Percentiles rank a stretch among this genome's conserved stretches.
Evolutionary conservation across 441 rosid genomes (phyloP).

Genomic region (Cnidoscolus chayamansa): DNA sequence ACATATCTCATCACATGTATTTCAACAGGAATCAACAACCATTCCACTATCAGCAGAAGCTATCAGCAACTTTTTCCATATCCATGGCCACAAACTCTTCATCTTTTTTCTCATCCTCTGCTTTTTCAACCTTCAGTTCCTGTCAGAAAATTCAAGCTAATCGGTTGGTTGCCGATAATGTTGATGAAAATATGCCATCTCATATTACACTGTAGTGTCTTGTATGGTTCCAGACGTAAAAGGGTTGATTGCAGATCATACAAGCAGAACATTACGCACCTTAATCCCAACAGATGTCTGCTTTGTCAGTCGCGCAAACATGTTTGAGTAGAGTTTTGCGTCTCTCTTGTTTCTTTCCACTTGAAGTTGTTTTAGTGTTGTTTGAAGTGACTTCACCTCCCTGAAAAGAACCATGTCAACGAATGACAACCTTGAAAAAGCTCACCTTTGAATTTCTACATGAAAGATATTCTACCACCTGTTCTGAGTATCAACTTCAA

Average conservation of each 20-base stretch:
- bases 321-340: conserved; percentile 46
- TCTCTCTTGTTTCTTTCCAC: conserved; percentile 52
- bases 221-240: neutral
- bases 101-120: conserved; percentile 27
- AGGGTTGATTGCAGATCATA: neutral
- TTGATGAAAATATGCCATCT: neutral
- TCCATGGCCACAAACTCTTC: conserved; percentile 27
- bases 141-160: conserved; percentile 23
- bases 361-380: conserved; percentile 45
- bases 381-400: conserved; percentile 49
- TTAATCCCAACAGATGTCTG: conserved; percentile 30
- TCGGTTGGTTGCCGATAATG: neutral
- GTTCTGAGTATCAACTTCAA: conserved; percentile 51
- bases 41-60: conserved; percentile 19
- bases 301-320: conserved; percentile 40
- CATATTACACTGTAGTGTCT: neutral
- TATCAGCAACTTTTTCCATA: conserved; percentile 26
- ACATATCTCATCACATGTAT: neutral
- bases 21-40: conserved; percentile 26
- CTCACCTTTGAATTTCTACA: neutral
- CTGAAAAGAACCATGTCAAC: conserved; percentile 26
- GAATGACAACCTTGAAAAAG: neutral
- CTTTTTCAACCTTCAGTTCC: conserved; percentile 44
- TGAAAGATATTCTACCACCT: conserved; percentile 30
- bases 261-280: conserved; percentile 28